Evolutionary conservation across 768 basidiomycete species (phyloP).

Genomic region (Auriculariales sp.): DNA sequence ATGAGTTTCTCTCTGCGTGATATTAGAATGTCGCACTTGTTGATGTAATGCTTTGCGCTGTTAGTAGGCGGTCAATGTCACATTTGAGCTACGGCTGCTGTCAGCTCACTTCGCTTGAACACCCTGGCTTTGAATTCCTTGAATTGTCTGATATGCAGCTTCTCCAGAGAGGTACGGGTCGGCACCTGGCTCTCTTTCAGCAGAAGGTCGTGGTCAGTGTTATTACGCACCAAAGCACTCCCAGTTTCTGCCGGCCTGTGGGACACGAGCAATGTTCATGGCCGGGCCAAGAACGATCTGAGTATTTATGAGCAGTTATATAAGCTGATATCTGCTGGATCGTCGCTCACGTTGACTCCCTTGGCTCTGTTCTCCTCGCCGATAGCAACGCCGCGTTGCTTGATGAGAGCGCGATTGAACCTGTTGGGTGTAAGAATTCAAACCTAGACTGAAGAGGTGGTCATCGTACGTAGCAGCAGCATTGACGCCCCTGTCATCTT

Average conservation of each 20-base stretch:
- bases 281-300: slow-evolving; percentile 33
- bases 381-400: slow-evolving; percentile 38
- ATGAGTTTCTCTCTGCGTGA: neutral
- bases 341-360: slow-evolving; percentile 30
- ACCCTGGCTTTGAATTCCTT: slow-evolving; percentile 36
- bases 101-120: slow-evolving; percentile 13
- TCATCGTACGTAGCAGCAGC: slow-evolving; percentile 25
- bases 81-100: slow-evolving; percentile 11
- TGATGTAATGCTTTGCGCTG: slow-evolving; percentile 25
- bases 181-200: slow-evolving; percentile 23
- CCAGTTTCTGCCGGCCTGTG: slow-evolving; percentile 37
- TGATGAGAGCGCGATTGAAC: slow-evolving; percentile 41
- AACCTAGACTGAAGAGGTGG: no score
- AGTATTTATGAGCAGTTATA: neutral
- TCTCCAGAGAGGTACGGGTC: slow-evolving; percentile 41
- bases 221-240: slow-evolving; percentile 24
- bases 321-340: neutral
- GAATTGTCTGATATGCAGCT: slow-evolving; percentile 37
- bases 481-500: slow-evolving; percentile 27
- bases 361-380: slow-evolving; percentile 47
- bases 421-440: slow-evolving; percentile 1
- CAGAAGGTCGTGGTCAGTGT: neutral
- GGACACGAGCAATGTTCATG: slow-evolving; percentile 33
- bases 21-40: no score
- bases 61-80: neutral